Evolutionary conservation across 2,329 filamentous ascomycete genomes (phyloP).

Genomic region (Lasiodiplodia theobromae): DNA sequence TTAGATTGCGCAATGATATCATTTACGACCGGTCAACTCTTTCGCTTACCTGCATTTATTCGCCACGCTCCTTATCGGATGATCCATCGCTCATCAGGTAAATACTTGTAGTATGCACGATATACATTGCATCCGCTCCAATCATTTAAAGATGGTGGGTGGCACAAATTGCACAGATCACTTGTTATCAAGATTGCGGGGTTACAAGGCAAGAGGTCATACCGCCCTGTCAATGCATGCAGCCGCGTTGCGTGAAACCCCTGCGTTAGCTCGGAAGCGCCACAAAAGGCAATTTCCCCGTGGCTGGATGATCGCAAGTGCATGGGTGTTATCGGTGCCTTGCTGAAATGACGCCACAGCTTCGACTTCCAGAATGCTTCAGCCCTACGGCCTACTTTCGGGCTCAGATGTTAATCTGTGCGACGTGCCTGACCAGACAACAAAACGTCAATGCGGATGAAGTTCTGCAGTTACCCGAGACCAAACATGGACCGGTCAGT

Average conservation of each 20-base stretch:
- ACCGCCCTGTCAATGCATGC: neutral
- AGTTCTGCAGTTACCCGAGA: slow-evolving; percentile 16
- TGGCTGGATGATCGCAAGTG: neutral
- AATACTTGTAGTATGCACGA: neutral
- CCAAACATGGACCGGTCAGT: slow-evolving; percentile 11
- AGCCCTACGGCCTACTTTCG: neutral
- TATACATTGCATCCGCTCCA: neutral
- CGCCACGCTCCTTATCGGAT: neutral
- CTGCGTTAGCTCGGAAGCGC: slow-evolving; percentile 3
- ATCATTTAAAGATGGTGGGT: neutral
- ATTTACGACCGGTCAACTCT: slow-evolving; percentile 4
- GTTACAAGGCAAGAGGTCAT: neutral
- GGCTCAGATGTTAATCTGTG: neutral
- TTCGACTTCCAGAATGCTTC: neutral
- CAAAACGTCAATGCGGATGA: neutral
- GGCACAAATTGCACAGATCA: neutral
- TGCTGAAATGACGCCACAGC: neutral
- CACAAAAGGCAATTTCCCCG: neutral
- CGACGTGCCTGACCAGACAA: neutral
- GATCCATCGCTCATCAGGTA: neutral
- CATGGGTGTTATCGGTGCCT: neutral
- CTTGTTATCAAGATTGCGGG: neutral
- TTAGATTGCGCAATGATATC: slow-evolving; percentile 16
- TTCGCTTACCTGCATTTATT: neutral
- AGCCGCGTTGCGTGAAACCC: neutral